Evolutionary conservation across 805 yeast genomes (phyloP).

Genomic region (Vanderwaltozyma polyspora): DNA sequence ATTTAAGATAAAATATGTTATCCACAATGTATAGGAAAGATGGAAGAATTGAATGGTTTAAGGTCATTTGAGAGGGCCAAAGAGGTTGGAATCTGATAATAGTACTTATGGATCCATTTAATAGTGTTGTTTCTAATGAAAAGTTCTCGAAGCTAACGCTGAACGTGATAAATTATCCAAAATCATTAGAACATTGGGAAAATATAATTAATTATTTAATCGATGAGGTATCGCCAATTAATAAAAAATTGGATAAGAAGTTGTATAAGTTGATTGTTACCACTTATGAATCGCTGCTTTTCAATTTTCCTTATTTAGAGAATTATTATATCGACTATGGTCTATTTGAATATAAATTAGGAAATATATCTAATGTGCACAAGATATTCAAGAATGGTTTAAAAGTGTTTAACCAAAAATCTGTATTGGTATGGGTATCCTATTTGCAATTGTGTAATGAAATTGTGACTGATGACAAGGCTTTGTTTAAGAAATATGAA

Average conservation of each 20-base stretch:
- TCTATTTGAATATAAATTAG: slow-evolving; percentile 24
- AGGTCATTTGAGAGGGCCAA: no score
- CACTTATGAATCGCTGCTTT: slow-evolving; percentile 22
- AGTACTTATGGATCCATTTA: slow-evolving; percentile 22
- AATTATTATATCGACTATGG: slow-evolving; percentile 28
- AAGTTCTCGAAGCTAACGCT: slow-evolving; percentile 19
- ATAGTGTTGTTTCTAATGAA: slow-evolving; percentile 10
- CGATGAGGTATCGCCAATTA: slow-evolving; percentile 16
- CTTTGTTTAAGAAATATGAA: slow-evolving; percentile 21
- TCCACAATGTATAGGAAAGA: no score
- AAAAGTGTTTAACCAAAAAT: slow-evolving; percentile 18
- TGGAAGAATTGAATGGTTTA: no score
- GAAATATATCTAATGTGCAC: slow-evolving; percentile 19
- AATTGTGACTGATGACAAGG: slow-evolving; percentile 12
- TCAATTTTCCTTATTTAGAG: slow-evolving; percentile 24
- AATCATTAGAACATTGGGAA: slow-evolving; percentile 24
- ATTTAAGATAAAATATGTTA: no score
- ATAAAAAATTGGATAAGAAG: slow-evolving; percentile 15
- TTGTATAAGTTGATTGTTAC: slow-evolving; percentile 12
- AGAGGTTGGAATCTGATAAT: no score
- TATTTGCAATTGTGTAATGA: slow-evolving; percentile 25
- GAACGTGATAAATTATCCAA: slow-evolving; percentile 18
- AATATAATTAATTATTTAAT: slow-evolving; percentile 18
- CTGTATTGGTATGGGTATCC: slow-evolving; percentile 24
- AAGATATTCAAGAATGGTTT: slow-evolving; percentile 18